Evolutionary conservation across 2,329 filamentous ascomycete genomes (phyloP), one percentile per base, ranked within the genome.

Genomic region (Tothia fuscella): DNA sequence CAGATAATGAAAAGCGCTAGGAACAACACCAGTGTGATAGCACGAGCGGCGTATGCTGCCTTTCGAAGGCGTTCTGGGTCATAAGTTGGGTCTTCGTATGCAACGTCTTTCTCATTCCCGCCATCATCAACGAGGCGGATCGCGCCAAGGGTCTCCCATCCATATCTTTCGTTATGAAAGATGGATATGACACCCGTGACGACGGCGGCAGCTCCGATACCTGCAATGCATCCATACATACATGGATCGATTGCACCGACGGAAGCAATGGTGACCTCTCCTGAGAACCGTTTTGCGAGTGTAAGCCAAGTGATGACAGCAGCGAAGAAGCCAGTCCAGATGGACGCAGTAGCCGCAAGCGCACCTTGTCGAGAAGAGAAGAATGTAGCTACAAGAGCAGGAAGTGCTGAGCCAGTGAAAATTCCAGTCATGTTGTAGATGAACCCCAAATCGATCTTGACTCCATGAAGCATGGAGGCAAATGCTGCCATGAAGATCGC

Each of bases 91-190:
- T 37, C 26, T 24, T 38, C 41, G n/a, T 26, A 22, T 9, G 41
- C 41, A 13, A 22, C 21, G 13, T 43, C 26, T 17, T 43, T 32
- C 21, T 30, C 41, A 38, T 30, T 31, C 10, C 16, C 34, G 37
- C 19, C 21, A 19, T 25, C 19, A 25, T 37, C 32, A 25, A 10
- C 33, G 6, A 30, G 5, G 6, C 33, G 32, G 46, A 62, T 63
- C 9, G 55, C 53, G 3, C 60, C 49, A 1, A 61, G 63, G 13
- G 57, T 52, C 12, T 57, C 57, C 59, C 60, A 64, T 39, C 63
- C 58, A 40, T 63, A 65, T 12, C 54, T 51, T 22, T 54, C 54
- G 13, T 29, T 30, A 6, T 54, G 2, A 55, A 50, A 4, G 61
- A 60, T 33, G 13, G 28, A 41, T 17, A 63, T 53, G 22, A 47